These are phyloP conservation scores for Pleurotus ostreatus DNA, from an alignment of 768 basidiomycete genomes.

Conservation along the genomic window DNA sequence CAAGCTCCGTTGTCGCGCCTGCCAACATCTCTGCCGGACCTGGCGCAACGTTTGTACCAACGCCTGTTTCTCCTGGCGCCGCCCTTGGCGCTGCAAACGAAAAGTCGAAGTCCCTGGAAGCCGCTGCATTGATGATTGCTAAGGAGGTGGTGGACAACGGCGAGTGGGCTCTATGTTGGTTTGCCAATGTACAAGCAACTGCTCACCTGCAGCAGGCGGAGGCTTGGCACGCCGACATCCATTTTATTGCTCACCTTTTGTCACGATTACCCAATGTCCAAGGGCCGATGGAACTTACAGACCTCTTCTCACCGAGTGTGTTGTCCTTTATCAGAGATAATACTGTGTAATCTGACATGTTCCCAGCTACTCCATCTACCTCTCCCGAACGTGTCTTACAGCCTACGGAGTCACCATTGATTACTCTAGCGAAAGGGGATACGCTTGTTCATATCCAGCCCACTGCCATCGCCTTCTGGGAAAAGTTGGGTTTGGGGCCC, in stretches of 20 bases:
- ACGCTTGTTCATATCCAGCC: slow-evolving; percentile 67
- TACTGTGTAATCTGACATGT: neutral
- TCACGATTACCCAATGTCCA: slow-evolving; percentile 31
- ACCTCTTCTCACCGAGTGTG: slow-evolving; percentile 40
- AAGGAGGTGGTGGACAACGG: slow-evolving; percentile 72
- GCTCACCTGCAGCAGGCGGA: slow-evolving; percentile 22
- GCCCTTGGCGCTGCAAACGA: slow-evolving; percentile 59
- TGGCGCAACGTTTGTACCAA: slow-evolving; percentile 52
- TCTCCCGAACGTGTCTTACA: slow-evolving; percentile 14
- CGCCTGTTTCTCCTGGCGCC: slow-evolving; percentile 82
- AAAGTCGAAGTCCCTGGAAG: slow-evolving; percentile 64
- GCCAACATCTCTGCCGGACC: slow-evolving; percentile 36
- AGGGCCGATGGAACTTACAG: slow-evolving; percentile 36
- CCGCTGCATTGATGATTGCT: slow-evolving; percentile 58
- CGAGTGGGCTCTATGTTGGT: slow-evolving; percentile 67
- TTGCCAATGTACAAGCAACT: slow-evolving; percentile 28
- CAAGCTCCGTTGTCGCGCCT: slow-evolving; percentile 46
- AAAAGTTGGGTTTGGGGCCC: slow-evolving; percentile 74
- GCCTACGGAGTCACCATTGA: slow-evolving; percentile 47
- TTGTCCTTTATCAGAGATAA: neutral
- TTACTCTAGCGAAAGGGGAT: slow-evolving; percentile 66
- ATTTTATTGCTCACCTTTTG: slow-evolving; percentile 38
- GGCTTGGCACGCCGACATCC: slow-evolving; percentile 60
- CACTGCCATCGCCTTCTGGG: slow-evolving; percentile 78
- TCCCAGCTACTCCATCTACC: neutral